These are phyloP conservation scores for Amphibolis antarctica DNA, from an alignment of 106 monocot genomes.

Conservation along the genomic window DNA sequence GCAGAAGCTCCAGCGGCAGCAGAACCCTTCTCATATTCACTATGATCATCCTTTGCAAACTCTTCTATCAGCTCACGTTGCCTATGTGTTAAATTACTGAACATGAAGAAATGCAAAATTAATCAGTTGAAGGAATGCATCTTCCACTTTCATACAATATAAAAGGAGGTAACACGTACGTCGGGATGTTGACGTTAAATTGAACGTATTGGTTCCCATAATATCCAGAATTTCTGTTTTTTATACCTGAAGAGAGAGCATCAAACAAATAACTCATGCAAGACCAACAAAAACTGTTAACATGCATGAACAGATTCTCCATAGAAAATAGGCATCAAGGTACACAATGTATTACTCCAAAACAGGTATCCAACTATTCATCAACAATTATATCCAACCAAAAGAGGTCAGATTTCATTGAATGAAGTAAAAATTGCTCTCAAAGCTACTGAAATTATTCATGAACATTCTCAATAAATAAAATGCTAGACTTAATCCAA, in stretches of 20 bases:
- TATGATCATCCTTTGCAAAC: conserved; percentile 43
- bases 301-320: not conserved
- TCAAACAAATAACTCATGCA: not conserved
- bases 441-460: too few species aligned
- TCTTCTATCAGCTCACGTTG: conserved; percentile 47
- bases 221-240: conserved; percentile 35
- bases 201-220: conserved; percentile 79
- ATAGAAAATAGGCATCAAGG: not conserved
- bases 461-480: too few species aligned
- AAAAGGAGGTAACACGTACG: conserved; percentile 18
- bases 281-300: too few species aligned
- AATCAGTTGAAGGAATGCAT: not conserved
- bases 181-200: conserved; percentile 64
- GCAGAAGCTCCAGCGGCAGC: conserved; percentile 33
- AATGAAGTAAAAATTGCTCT: too few species aligned
- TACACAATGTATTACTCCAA: too few species aligned
- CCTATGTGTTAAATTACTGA: conserved; percentile 46
- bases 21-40: conserved; percentile 16
- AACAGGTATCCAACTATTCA: too few species aligned
- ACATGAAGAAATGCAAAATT: not conserved
- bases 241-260: conserved; percentile 43
- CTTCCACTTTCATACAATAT: not conserved
- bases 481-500: too few species aligned
- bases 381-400: too few species aligned
- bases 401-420: too few species aligned